A percentile compares a stretch with the other conserved stretches of the same genome.
Evolutionary conservation across 2,329 filamentous ascomycete species (phyloP).

Genomic region (Pseudocercospora eumusae): DNA sequence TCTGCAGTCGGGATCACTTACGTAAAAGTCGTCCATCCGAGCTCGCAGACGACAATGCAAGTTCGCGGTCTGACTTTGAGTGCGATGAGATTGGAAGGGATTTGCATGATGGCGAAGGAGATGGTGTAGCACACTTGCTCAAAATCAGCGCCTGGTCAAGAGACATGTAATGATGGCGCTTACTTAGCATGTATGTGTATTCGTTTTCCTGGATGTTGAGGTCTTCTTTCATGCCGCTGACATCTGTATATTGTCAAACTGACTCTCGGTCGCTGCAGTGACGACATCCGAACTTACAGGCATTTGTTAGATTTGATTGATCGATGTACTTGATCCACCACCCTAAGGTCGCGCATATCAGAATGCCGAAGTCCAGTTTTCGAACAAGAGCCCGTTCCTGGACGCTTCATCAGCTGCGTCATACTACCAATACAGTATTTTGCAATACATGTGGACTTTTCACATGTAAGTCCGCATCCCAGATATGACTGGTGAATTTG

Average conservation of each 20-base stretch:
- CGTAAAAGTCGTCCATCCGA: conserved; percentile 22
- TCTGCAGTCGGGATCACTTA: background rate
- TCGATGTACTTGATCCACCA: conserved; percentile 22
- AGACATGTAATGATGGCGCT: no score
- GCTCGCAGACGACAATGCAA: conserved; percentile 16
- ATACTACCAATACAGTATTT: background rate
- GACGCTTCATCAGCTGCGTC: background rate
- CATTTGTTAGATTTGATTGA: conserved; percentile 18
- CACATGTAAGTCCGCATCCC: conserved; percentile 17
- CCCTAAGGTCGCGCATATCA: conserved; percentile 16
- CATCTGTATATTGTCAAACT: conserved; percentile 21
- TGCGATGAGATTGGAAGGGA: conserved; percentile 20
- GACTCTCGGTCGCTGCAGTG: no score
- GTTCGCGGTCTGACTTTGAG: conserved; percentile 19
- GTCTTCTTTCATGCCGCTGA: conserved; percentile 47
- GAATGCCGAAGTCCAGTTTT: conserved; percentile 18
- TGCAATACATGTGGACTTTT: conserved; percentile 15
- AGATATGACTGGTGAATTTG: conserved; percentile 19
- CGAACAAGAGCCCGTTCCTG: conserved; percentile 14
- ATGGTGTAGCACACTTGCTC: conserved; percentile 22
- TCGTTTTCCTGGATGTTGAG: conserved; percentile 43
- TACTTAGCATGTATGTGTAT: conserved; percentile 26
- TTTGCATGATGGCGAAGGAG: conserved; percentile 23
- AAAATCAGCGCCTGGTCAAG: no score
- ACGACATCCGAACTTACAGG: no score